Base-by-base conservation (phyloP, 1,284 basidiomycete genomes). In the Sporisorium exsertum region DNA sequence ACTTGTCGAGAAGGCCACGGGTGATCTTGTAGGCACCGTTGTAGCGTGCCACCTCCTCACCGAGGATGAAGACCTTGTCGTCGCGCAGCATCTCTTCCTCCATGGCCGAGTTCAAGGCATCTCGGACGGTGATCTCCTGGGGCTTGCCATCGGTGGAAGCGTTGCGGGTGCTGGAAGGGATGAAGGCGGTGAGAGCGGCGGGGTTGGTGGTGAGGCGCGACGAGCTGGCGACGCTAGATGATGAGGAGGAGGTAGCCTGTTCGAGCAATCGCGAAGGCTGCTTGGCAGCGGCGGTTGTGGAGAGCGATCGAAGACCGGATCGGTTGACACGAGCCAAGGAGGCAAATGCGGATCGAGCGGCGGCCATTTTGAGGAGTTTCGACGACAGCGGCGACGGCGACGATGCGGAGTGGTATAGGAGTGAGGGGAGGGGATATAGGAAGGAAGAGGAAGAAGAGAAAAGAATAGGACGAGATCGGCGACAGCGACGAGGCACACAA, bases 21-120 rank as follows among this genome's bases (percentile, higher is more conserved):
- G 83, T 85, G 53, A 85, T 68, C 91, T 99, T 99, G 92, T 99
- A 99, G 79, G 96, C 96, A 88, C 96, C 96, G 86, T 99, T 98
- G 89, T 99, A 99, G 78, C 94, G 91, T 59, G 97, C 96, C 62
- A 99, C 97, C 87, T 99, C 97, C 88, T 99, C 97, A 78, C 97
- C 97, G 82, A 99, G 88, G 85, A 99, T 88, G 87, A 97, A 99
- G 57, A 99, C 97, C 43, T 89, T 92, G 86, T 96, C 93, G 87
- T 99, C 97, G 56, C 94, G 91, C 82, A 92, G 86, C 97, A 99
- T 99, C 89, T 99, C 97, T 88, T 99, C 97, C 89, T 99, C 97
- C 94, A 99, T 96, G 40, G 97, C 97, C 69, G 91, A 88, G 88
- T 98, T 99, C 80, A 99, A 91, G 45, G 97, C 97, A 68, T 99